These are phyloP conservation scores for Moringa oleifera DNA, from an alignment of 345 rosid genomes.

Conservation along the genomic window DNA sequence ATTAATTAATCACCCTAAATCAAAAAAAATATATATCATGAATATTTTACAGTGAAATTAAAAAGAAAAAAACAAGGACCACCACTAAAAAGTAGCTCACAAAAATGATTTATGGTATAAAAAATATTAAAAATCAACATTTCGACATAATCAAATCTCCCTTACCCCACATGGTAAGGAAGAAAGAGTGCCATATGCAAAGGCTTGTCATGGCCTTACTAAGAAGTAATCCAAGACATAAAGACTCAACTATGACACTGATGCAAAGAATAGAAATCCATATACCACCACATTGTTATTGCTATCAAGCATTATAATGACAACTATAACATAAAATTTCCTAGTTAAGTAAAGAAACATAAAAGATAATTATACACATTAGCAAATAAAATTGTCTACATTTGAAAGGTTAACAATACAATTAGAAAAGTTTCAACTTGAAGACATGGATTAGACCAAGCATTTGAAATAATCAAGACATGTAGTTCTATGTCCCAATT, in stretches of 20 bases:
- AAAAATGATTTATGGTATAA: conserved; percentile 10
- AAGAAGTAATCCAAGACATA: conserved; percentile 7
- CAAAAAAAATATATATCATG: too few relatives aligned
- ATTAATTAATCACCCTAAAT: background rate
- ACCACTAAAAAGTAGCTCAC: conserved; percentile 18
- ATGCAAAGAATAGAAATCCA: background rate
- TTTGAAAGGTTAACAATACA: background rate
- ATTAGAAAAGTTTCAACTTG: too few relatives aligned
- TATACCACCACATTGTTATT: conserved; percentile 11
- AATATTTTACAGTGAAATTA: too few relatives aligned
- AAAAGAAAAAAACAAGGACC: background rate
- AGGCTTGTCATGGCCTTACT: conserved; percentile 22
- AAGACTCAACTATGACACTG: conserved; percentile 6
- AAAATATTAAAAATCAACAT: conserved; percentile 13
- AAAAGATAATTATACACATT: too few relatives aligned
- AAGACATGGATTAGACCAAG: background rate
- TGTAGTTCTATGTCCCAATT: background rate
- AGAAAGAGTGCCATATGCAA: conserved; percentile 21
- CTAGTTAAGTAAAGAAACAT: background rate
- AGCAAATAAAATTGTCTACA: too few relatives aligned
- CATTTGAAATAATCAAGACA: background rate
- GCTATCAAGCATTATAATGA: conserved; percentile 16
- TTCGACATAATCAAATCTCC: conserved; percentile 11
- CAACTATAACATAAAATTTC: conserved; percentile 4
- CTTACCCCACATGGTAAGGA: conserved; percentile 19